Percentiles rank a stretch among this genome's conserved stretches.
These are phyloP conservation scores for Podaxis rugospora DNA, from an alignment of 768 basidiomycete species.

Conservation along the genomic window DNA sequence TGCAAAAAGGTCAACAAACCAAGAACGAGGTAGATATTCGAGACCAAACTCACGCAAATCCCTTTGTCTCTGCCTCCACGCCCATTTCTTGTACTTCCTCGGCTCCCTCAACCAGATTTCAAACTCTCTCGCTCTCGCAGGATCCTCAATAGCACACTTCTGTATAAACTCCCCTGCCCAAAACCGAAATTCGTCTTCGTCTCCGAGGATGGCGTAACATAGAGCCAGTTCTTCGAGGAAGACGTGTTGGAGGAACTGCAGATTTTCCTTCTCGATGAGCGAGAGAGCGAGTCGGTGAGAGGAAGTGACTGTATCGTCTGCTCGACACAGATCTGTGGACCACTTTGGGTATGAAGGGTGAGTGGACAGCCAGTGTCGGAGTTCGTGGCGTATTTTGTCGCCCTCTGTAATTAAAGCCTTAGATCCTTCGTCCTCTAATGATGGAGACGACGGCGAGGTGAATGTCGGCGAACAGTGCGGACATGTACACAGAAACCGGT, in stretches of 20 bases:
- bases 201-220: constrained; percentile 36
- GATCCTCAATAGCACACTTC: constrained; percentile 23
- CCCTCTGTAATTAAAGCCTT: constrained; percentile 19
- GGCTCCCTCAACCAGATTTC: constrained; percentile 27
- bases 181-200: constrained; percentile 26
- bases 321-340: constrained; percentile 35
- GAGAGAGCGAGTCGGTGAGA: constrained; percentile 34
- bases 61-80: constrained; percentile 35
- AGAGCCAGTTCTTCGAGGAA: constrained; percentile 40
- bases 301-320: constrained; percentile 34
- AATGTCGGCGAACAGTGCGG: constrained; percentile 24
- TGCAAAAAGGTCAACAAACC: not conserved
- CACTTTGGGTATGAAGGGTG: constrained; percentile 36
- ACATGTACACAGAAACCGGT: constrained; percentile 39
- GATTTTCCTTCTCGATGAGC: constrained; percentile 36
- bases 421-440: not conserved
- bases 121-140: constrained; percentile 22
- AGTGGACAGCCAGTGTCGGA: constrained; percentile 31
- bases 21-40: not conserved
- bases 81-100: constrained; percentile 33
- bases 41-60: constrained; percentile 22
- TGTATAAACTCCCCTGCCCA: constrained; percentile 31
- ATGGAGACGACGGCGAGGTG: not conserved
- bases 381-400: constrained; percentile 27
- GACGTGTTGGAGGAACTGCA: constrained; percentile 34